Base-by-base conservation (phyloP, 2,329 filamentous ascomycete species). In the Apiospora hydei region DNA sequence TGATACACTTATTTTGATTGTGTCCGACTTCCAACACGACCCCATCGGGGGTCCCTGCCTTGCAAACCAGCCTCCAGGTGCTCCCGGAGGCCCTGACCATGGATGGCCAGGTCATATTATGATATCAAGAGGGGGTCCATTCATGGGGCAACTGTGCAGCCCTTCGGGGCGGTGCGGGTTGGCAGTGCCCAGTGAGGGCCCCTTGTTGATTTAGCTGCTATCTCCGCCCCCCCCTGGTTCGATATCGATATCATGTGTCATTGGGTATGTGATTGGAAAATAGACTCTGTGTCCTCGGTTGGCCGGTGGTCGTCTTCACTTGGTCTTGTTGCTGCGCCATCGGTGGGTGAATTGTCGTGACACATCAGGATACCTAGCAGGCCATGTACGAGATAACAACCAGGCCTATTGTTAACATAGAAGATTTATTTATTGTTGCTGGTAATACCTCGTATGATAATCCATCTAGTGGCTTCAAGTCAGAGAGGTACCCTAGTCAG, bases 401-500 rank as follows among this genome's bases (percentile, higher is more conserved):
- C n/a, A 51, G 57, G 57, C 21, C 18, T 41, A 38, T 41, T 18
- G 18, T 41, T 64, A 64, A 64, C 57, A 64, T 64, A 64, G 57
- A 64, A 64, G 57, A 64, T 64, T 41, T 64, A 64, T 64, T 64
- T 41, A 64, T 64, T 64, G 18, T 64, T 64, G 57, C 16, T 41
- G 34, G 57, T 64, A n/a, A 41, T 41, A 38, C 57, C 57, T 64
- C 34, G 21, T 41, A 41, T 41, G 57, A 64, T 64, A 24, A 64
- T 13, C 57, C 57, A 64, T 64, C 30, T 64, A 14, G 34, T 41
- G 34, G 34, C 57, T 64, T 64, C 57, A 41, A n/a, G 30, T 64
- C 18, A n/a, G 53, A 38, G 57, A 64, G 34, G 34, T 64, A n/a
- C 57, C 34, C 18, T 64, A 14, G 11, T 41, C 30, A 64, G 34